phyloP scores from a whole-genome alignment of 2,329 filamentous ascomycete species.

The Endoconidiophora laricicola region DNA sequence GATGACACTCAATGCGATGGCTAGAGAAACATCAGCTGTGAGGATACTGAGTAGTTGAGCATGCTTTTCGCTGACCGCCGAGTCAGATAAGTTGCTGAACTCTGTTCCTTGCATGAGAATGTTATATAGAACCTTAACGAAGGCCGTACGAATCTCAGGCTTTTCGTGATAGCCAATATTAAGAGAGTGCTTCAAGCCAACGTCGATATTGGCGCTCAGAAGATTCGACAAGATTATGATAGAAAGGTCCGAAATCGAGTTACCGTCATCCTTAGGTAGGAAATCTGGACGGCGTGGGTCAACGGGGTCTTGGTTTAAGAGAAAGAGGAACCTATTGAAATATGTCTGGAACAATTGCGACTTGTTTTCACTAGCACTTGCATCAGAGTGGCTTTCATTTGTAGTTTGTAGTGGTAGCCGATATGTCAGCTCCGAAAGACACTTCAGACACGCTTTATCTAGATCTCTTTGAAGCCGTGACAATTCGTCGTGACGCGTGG shows the following conservation, averaged over 20 bases:
- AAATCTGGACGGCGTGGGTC: constrained; percentile 13
- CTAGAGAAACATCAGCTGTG: constrained; percentile 44
- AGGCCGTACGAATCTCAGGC: constrained; percentile 50
- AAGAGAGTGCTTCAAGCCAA: constrained; percentile 52
- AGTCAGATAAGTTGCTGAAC: constrained; percentile 51
- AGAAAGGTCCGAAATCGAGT: constrained; percentile 42
- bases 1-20: constrained; percentile 45
- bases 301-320: constrained; percentile 39
- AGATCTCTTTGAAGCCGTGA: constrained; percentile 45
- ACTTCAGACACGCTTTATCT: constrained; percentile 47
- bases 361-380: constrained; percentile 49
- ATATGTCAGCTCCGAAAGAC: constrained; percentile 49
- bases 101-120: constrained; percentile 56
- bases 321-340: constrained; percentile 51
- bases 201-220: constrained; percentile 54
- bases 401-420: constrained; percentile 48
- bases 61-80: constrained; percentile 51
- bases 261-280: constrained; percentile 33
- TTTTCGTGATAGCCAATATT: constrained; percentile 57
- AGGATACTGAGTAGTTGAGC: constrained; percentile 47
- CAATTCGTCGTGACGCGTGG: constrained; percentile 38
- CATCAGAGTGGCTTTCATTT: constrained; percentile 44
- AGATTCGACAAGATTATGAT: constrained; percentile 54
- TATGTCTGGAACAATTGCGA: constrained; percentile 57
- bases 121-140: constrained; percentile 53